Conservation (phyloP, 345 rosid species). For the Eucalyptus sp. region DNA sequence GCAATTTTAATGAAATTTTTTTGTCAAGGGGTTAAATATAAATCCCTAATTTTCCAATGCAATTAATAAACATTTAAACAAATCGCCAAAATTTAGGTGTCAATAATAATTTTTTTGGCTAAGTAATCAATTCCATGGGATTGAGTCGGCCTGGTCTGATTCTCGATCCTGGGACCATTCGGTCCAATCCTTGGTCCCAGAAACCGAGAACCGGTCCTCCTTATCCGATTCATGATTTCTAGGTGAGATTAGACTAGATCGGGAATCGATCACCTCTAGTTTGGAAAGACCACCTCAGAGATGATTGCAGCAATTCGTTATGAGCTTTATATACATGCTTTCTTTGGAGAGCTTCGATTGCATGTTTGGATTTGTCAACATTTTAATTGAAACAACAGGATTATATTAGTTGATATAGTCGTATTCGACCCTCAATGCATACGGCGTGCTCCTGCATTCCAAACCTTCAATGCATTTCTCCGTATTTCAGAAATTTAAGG, state of each 20-base stretch:
- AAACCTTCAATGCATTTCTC: neutral
- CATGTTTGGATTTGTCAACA: neutral
- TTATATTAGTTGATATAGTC: neutral
- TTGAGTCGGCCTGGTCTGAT: fast-evolving
- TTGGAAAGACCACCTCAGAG: too few species aligned
- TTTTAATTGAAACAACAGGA: neutral
- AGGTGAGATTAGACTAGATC: fast-evolving
- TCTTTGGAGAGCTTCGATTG: neutral
- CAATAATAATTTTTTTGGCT: too few species aligned
- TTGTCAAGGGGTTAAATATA: too few species aligned
- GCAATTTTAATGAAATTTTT: too few species aligned
- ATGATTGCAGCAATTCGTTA: neutral
- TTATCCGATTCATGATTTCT: fast-evolving
- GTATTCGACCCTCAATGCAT: neutral
- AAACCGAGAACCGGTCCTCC: too few species aligned
- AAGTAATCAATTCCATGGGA: too few species aligned
- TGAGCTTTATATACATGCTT: neutral
- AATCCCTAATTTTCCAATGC: too few species aligned
- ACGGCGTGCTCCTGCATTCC: neutral
- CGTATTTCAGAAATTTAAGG: neutral
- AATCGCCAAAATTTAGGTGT: too few species aligned
- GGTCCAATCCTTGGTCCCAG: fast-evolving
- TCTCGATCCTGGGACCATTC: fast-evolving
- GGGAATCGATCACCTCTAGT: too few species aligned
- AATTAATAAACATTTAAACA: too few species aligned